Evolutionary conservation across 1,284 basidiomycete genomes (phyloP), one percentile per base, ranked within the genome.

Genomic region (Thelephora terrestris): DNA sequence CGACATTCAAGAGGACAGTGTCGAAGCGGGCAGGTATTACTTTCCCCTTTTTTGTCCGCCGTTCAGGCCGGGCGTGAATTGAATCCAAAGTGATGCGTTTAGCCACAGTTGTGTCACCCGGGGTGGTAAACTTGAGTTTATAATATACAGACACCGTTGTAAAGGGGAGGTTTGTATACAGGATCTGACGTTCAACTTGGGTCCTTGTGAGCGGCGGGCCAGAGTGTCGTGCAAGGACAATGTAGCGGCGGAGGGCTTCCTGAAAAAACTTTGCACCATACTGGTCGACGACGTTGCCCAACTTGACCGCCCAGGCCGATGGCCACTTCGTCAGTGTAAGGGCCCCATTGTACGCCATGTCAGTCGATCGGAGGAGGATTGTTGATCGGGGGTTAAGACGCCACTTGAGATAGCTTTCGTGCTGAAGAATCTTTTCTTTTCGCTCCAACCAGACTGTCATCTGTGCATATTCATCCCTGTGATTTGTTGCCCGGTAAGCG

Each of bases 371-470:
- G 6, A 21, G n/a, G 5, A 24, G 10, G 14, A 16, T 17, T 5
- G 29, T n/a, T 16, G 29, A 17, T 7, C 36, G 39, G 17, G 42
- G 51, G 25, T 17, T 18, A 3, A 52, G 47, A 17, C 48, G 47
- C 60, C 62, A 63, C 14, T 45, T 5, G 10, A 64, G 48, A 39
- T 52, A 63, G 6, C 47, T 51, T 3, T 49, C 52, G 45, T 62
- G 58, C 2, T 47, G 50, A 2, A 51, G 6, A 4, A 62, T 47
- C 50, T 62, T 57, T 40, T 64, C 60, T 20, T 51, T 53, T 1
- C 55, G 46, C 29, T 63, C 53, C 0, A 70, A 55, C 68, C 68
- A 70, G 0, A 37, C 9, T 0, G 62, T 64, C 68, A 70, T 71
- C 39, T 68, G 67, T 1, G 53, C 20, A 24, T 61, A 57, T 40